Conservation (phyloP, 1,139 yeast genomes). For the Lodderomyces margitis region DNA sequence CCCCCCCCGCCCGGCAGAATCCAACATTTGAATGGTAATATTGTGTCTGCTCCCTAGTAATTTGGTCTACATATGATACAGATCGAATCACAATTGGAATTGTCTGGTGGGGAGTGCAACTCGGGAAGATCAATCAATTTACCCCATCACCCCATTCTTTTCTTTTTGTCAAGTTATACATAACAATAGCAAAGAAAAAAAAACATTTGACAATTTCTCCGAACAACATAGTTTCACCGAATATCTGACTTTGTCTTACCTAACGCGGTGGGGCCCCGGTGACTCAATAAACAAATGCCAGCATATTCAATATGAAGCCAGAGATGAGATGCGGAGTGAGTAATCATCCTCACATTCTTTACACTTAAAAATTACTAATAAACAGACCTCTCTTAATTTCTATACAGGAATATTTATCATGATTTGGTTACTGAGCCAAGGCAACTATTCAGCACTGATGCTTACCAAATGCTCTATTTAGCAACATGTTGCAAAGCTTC, state of each 20-base stretch:
- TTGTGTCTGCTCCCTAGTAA: too few species aligned
- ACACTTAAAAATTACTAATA: too few species aligned
- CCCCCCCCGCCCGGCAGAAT: too few species aligned
- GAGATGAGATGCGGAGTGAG: too few species aligned
- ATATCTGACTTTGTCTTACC: neutral
- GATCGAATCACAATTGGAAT: too few species aligned
- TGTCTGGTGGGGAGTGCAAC: too few species aligned
- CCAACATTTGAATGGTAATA: too few species aligned
- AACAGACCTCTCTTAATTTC: too few species aligned
- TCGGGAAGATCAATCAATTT: neutral
- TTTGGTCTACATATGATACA: too few species aligned
- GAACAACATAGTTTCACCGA: neutral
- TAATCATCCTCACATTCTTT: too few species aligned
- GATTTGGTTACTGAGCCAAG: too few species aligned
- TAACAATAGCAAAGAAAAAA: neutral
- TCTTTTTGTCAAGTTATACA: neutral
- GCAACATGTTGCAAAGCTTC: conserved; percentile 91
- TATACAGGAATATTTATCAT: neutral
- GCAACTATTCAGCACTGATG: too few species aligned
- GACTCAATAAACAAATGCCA: neutral
- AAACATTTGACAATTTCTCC: neutral
- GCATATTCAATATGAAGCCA: neutral
- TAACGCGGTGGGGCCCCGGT: neutral
- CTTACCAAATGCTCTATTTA: conserved; percentile 51
- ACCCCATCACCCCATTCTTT: neutral